Evolutionary conservation across 2,329 filamentous ascomycete species (phyloP).

Genomic region (Aotearoamyces nothofagi): DNA sequence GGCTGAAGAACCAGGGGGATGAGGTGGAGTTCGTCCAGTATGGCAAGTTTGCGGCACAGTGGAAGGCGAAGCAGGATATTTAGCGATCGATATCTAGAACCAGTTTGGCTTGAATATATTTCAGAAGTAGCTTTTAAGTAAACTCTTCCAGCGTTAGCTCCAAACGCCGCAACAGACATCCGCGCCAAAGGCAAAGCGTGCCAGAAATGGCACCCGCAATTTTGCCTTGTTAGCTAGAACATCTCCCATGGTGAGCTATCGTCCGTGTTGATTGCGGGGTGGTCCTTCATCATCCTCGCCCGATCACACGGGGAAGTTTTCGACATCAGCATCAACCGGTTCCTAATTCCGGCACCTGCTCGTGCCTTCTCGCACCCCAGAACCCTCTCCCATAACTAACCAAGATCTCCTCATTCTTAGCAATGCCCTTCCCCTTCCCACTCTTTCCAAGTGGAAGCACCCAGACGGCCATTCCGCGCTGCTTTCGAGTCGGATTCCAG

Average conservation of each 20-base stretch:
- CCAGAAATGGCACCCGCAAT: too few species aligned
- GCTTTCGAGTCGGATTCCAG: conserved; percentile 35
- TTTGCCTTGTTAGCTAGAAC: too few species aligned
- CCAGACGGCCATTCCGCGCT: conserved; percentile 42
- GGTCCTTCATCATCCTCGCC: too few species aligned
- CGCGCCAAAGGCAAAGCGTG: too few species aligned
- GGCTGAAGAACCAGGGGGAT: conserved; percentile 29
- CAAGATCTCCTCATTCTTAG: conserved; percentile 46
- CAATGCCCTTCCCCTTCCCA: conserved; percentile 24
- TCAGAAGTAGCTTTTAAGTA: too few species aligned
- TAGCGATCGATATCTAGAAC: not conserved
- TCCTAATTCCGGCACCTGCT: too few species aligned
- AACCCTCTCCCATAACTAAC: conserved; percentile 56
- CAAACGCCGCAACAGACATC: too few species aligned
- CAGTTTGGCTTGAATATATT: not conserved
- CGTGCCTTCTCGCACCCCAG: conserved; percentile 37
- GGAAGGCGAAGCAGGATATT: conserved; percentile 4
- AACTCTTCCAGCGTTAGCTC: too few species aligned
- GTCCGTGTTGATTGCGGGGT: too few species aligned
- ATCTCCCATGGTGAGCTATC: too few species aligned
- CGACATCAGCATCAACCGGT: too few species aligned
- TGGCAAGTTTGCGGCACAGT: conserved; percentile 23
- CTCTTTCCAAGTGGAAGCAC: conserved; percentile 30
- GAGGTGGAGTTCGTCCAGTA: conserved; percentile 30
- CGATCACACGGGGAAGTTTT: too few species aligned